These are phyloP conservation scores for Fomitopsis serialis DNA, from an alignment of 768 basidiomycete species.

Conservation along the genomic window DNA sequence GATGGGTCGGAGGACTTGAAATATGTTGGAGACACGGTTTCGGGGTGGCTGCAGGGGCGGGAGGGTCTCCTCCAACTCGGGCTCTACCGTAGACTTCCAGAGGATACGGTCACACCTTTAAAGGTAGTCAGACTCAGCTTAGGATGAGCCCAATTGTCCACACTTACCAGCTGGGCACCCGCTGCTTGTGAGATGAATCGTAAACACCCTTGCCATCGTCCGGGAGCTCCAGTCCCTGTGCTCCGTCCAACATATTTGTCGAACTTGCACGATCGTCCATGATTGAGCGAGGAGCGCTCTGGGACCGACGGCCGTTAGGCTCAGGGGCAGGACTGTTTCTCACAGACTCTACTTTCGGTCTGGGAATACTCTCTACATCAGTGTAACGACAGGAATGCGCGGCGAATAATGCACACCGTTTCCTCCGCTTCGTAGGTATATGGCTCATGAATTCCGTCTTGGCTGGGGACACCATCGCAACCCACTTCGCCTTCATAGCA, in stretches of 20 bases:
- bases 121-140: too few relatives aligned
- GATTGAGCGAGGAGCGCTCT: not conserved
- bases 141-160: not conserved
- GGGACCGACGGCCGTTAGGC: not conserved
- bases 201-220: slow-evolving; percentile 60
- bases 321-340: not conserved
- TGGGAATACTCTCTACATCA: not conserved
- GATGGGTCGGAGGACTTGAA: slow-evolving; percentile 47
- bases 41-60: slow-evolving; percentile 26
- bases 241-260: not conserved
- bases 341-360: not conserved
- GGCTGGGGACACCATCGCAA: slow-evolving; percentile 37
- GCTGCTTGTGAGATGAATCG: slow-evolving; percentile 75
- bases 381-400: too few relatives aligned
- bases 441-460: not conserved
- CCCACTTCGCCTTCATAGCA: slow-evolving; percentile 47
- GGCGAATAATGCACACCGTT: not conserved
- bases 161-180: slow-evolving; percentile 79
- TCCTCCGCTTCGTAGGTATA: not conserved
- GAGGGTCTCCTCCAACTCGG: slow-evolving; percentile 37
- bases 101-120: slow-evolving; percentile 79
- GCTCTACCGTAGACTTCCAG: slow-evolving; percentile 68
- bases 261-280: not conserved
- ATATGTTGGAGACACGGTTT: slow-evolving; percentile 48
- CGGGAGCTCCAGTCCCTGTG: slow-evolving; percentile 7